These are phyloP conservation scores for Auricularia auricula-judae DNA, from an alignment of 768 basidiomycete species.

Conservation along the genomic window DNA sequence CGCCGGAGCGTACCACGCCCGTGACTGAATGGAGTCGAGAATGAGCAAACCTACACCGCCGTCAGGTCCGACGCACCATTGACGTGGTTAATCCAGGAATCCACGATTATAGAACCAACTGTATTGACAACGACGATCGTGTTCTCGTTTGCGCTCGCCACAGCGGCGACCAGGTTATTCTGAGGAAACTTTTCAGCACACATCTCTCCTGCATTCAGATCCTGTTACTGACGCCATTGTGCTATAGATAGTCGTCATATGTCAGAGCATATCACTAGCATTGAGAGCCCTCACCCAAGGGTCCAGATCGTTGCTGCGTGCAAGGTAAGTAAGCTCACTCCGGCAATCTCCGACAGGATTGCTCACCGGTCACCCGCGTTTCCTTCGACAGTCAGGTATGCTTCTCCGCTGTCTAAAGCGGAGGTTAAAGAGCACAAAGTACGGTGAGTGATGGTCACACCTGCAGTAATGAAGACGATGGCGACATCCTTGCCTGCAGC, in stretches of 20 bases:
- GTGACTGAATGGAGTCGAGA: slow-evolving; percentile 15
- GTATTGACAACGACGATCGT: slow-evolving; percentile 74
- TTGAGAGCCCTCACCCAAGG: slow-evolving; percentile 20
- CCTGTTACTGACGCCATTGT: slow-evolving; percentile 27
- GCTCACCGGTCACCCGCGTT: slow-evolving; percentile 36
- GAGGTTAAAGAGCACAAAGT: no score
- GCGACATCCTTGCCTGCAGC: slow-evolving; percentile 38
- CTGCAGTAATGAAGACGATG: slow-evolving; percentile 37
- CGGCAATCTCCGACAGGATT: neutral
- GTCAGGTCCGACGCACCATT: slow-evolving; percentile 42
- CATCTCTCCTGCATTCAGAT: no score
- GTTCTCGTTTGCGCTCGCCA: slow-evolving; percentile 60
- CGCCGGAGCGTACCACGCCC: slow-evolving; percentile 1
- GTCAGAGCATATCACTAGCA: no score
- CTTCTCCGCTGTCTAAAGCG: slow-evolving; percentile 23
- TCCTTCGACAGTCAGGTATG: slow-evolving; percentile 47
- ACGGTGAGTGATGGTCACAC: no score
- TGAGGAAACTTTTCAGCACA: slow-evolving; percentile 3
- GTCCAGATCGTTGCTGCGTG: slow-evolving; percentile 29
- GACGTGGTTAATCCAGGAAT: slow-evolving; percentile 64
- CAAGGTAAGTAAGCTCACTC: neutral
- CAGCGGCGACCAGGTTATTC: slow-evolving; percentile 32
- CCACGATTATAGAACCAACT: slow-evolving; percentile 58
- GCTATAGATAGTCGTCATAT: slow-evolving; percentile 13
- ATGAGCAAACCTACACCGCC: slow-evolving; percentile 19